Conservation (phyloP, 1,284 basidiomycete species). For the Exobasidium cylindrosporum region DNA sequence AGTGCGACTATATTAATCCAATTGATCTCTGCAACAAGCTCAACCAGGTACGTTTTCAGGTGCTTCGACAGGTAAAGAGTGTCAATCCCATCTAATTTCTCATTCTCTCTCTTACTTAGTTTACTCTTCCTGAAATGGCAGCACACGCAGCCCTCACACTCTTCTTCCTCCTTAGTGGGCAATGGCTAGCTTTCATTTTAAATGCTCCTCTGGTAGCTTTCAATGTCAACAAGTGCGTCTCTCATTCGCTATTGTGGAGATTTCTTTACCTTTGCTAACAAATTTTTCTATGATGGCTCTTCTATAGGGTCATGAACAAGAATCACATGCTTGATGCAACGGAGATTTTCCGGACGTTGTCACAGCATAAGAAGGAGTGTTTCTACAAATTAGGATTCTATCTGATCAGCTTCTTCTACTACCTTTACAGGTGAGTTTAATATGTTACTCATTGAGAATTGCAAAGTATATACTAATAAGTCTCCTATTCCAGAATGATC, state of each 20-base stretch:
- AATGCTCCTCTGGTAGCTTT: conserved; percentile 86
- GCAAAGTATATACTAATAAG: background rate
- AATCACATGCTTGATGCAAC: conserved; percentile 99
- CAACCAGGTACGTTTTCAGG: conserved; percentile 72
- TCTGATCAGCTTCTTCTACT: conserved; percentile 54
- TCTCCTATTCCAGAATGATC: conserved; percentile 1
- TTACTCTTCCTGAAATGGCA: conserved; percentile 93
- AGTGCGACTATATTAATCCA: conserved; percentile 88
- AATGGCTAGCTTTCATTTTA: conserved; percentile 90
- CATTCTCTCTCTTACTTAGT: conserved; percentile 61
- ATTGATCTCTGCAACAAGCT: conserved; percentile 99
- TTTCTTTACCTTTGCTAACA: background rate
- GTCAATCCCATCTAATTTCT: background rate
- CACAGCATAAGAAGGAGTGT: conserved; percentile 84
- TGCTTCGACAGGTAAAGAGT: background rate
- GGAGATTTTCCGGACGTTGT: conserved; percentile 94
- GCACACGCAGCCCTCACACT: conserved; percentile 78
- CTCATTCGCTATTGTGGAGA: no score
- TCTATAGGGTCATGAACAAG: conserved; percentile 77
- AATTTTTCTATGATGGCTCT: conserved; percentile 57
- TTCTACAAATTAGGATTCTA: conserved; percentile 61
- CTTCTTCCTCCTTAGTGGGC: conserved; percentile 68
- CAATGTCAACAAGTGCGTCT: conserved; percentile 82
- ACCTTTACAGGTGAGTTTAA: conserved; percentile 38
- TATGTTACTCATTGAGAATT: conserved; percentile 4